phyloP scores from a whole-genome alignment of 441 rosid species.

The Gossypium laxum region DNA sequence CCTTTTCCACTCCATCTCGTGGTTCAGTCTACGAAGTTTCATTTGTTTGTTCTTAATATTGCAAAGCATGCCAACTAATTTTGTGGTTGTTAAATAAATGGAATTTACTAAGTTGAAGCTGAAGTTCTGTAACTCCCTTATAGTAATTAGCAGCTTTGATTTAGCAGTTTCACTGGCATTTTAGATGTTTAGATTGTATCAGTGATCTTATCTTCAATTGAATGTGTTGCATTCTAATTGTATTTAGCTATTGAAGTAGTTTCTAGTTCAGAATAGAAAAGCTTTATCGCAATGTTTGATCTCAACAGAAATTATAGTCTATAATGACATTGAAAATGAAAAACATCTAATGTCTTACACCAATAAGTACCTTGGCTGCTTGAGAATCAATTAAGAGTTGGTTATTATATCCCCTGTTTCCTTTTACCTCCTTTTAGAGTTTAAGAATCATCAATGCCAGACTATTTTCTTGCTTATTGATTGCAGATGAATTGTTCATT shows the following conservation, averaged over 20 bases:
- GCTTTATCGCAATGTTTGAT: neutral
- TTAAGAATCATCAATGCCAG: neutral
- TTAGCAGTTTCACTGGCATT: neutral
- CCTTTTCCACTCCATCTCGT: too few relatives aligned
- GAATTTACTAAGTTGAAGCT: neutral
- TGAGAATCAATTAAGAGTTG: neutral
- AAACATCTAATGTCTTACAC: neutral
- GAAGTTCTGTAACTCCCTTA: neutral
- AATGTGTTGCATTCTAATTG: neutral
- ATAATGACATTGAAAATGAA: neutral
- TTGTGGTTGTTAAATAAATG: neutral
- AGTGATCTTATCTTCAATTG: neutral
- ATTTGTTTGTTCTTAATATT: neutral
- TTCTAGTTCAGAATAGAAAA: neutral
- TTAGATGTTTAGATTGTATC: conserved; percentile 2
- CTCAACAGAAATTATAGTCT: neutral
- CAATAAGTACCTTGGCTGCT: neutral
- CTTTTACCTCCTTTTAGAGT: neutral
- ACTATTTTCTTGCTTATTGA: neutral
- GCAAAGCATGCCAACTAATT: neutral
- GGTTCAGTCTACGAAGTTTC: neutral
- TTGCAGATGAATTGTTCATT: neutral
- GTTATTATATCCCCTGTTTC: neutral
- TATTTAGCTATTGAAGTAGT: neutral
- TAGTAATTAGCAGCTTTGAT: neutral